Evolutionary conservation across 1,284 basidiomycete species (phyloP), one percentile per base, ranked within the genome.

Genomic region (Leccinum fallax): DNA sequence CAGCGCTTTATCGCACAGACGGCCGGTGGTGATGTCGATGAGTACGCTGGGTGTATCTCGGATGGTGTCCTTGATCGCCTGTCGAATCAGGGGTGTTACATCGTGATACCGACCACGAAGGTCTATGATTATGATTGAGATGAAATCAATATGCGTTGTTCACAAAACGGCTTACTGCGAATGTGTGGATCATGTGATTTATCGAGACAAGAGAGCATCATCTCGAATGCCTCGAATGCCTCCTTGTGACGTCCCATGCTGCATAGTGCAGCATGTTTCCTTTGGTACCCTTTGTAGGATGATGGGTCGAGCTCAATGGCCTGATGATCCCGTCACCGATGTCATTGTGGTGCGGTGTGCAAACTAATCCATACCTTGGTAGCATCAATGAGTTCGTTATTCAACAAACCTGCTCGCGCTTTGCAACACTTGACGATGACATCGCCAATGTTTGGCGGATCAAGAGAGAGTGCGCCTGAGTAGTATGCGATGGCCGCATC

Each of bases 271-370:
- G n/a, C 15, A 32, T 53, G 28, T 32, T 30, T 53, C 30, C 26
- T 53, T 30, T 53, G n/a, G n/a, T 53, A 53, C 28, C 52, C 52
- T 16, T 32, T 53, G 52, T 53, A 53, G 15, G 52, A 53, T 53
- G 28, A 28, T 53, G 52, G 52, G 30, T 53, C 26, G 28, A 53
- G 30, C 10, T 32, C 52, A 8, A 53, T 53, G 26, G 26, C 52
- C 52, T 53, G 52, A 53, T 21, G 2, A 51, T 28, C 8, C 49
- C 49, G 26, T 51, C 49, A 32, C 5, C 9, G 8, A 30, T 53
- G 26, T 32, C 52, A 32, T 28, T 26, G 24, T 16, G 15, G 49
- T 51, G 11, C 24, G 16, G 28, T 4, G 2, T n/a, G n/a, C 11
- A 54, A 34, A 6, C 16, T 16, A 11, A 36, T 36, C 9, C 55